Base-by-base conservation (phyloP, 352 stramenopile genomes). In the Globisporangium carolinianum region DNA sequence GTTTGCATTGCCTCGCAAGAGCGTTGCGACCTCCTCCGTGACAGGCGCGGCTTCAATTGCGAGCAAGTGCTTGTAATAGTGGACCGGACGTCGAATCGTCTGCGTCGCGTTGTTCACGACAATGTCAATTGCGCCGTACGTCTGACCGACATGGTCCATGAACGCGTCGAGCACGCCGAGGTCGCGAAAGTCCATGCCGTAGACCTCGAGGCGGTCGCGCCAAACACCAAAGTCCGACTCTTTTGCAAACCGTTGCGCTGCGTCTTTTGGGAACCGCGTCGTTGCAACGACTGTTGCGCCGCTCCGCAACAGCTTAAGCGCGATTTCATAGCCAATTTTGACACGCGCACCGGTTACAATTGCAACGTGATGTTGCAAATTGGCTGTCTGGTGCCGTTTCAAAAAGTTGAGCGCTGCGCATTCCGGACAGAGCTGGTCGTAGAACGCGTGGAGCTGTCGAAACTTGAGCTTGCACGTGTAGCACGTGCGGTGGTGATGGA, bases 31-130 rank as follows among this genome's bases (percentile, higher is more conserved):
- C 39, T 79, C 66, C 17, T 89, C 76, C 0, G 71, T 64, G 4
- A 83, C 56, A 1, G 80, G 72, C 6, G 72, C 70, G 24, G 76
- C 67, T 63, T 97, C 91, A 18, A 67, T 72, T 48, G 95, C 63
- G 47, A 98, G 79, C 49, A 96, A 61, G 47, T 89, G 79, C 59
- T 83, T 73, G 74, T 98, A 98, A 71, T 98, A 98, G 45, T 86
- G 81, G 42, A 83, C 76, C 3, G 93, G 94, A n/a, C 94, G 77
- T 46, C 95, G 79, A 48, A 98, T 93, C 4, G 95, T 98, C 73
- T 98, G 95, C 75, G 91, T 98, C 3, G 95, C 95, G 71, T 98
- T 98, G 72, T 98, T 98, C 61, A 98, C 89, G 41, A 98, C 66
- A 37, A 98, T 92, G 71, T 98, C 94, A 41, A 98, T 71, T 9